Conservation (phyloP, 129 eudicot genomes). For the Pulicaria dysenterica region DNA sequence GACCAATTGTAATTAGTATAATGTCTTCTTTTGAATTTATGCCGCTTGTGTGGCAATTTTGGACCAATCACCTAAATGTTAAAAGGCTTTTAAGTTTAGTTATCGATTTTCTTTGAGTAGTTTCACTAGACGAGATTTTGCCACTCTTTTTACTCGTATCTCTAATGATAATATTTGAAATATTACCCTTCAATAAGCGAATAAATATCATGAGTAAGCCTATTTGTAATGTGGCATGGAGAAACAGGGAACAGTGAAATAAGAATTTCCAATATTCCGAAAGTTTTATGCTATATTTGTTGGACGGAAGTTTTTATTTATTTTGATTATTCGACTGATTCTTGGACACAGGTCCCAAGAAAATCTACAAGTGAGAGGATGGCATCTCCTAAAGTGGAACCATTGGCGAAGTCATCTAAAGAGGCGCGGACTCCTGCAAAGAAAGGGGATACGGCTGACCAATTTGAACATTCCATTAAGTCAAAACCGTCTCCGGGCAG, state of each 20-base stretch:
- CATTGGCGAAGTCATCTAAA: constrained; percentile 42
- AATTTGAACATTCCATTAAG: constrained; percentile 36
- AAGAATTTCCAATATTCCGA: not conserved
- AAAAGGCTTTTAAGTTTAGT: not conserved
- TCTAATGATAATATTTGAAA: not conserved
- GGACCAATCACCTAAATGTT: not conserved
- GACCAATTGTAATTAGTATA: not conserved
- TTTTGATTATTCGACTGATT: constrained; percentile 5
- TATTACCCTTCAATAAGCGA: not conserved
- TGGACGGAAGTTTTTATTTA: not conserved
- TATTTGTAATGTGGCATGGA: not conserved
- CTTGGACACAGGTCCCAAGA: constrained; percentile 63
- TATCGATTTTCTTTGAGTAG: not conserved
- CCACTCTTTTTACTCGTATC: not conserved
- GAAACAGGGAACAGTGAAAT: not conserved
- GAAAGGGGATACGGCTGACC: constrained; percentile 56
- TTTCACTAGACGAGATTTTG: not conserved
- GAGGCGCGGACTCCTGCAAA: constrained; percentile 55
- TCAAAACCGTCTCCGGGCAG: constrained; percentile 54
- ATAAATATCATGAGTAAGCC: not conserved
- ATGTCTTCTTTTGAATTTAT: not conserved
- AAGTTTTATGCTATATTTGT: no score
- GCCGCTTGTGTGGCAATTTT: not conserved
- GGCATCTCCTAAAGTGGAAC: constrained; percentile 45
- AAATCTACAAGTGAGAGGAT: constrained; percentile 72